A percentile compares a stretch with the other conserved stretches of the same genome.
These are phyloP conservation scores for Gossypium lobatum DNA, from an alignment of 441 rosid species.

Conservation along the genomic window DNA sequence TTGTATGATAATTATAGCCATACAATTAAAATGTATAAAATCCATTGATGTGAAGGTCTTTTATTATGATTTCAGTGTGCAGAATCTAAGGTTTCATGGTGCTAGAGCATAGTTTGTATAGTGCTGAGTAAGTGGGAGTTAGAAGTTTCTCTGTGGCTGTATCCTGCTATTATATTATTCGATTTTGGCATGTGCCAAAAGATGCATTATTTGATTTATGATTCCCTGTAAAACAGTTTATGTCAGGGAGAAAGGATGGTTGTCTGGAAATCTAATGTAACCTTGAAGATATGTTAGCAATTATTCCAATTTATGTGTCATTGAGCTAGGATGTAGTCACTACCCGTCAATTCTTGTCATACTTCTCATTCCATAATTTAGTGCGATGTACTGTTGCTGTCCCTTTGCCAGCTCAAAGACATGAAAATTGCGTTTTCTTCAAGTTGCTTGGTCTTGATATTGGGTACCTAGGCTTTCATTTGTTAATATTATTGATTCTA, in stretches of 20 bases:
- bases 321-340: background rate
- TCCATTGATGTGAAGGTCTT: background rate
- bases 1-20: background rate
- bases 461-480: background rate
- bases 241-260: background rate
- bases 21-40: background rate
- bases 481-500: background rate
- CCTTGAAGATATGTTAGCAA: constrained; percentile 3
- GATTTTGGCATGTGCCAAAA: background rate
- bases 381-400: background rate
- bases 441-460: background rate
- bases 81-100: background rate
- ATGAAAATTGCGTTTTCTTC: background rate
- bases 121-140: background rate
- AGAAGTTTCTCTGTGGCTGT: background rate
- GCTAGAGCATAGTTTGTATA: background rate
- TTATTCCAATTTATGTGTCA: background rate
- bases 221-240: background rate
- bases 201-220: background rate
- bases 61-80: background rate
- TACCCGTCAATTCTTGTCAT: background rate
- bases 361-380: background rate
- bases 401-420: background rate
- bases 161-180: background rate
- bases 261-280: background rate